Percentiles rank a stretch among this genome's conserved stretches.
phyloP scores from a whole-genome alignment of 257 asterid species.

The Capsicum rhomboideum region DNA sequence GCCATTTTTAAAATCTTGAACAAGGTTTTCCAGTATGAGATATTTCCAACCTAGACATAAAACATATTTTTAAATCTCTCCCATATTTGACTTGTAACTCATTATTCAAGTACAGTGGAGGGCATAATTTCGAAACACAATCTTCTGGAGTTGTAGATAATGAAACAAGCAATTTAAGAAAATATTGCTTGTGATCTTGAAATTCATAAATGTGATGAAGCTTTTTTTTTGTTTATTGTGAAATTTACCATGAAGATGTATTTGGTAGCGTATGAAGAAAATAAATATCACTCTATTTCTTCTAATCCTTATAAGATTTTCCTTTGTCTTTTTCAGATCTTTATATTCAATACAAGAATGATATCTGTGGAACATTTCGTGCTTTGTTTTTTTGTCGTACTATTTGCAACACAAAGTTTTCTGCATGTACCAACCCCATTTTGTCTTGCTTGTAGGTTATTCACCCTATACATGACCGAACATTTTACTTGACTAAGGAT shows the following conservation, averaged over 20 bases:
- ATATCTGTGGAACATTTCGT: background rate
- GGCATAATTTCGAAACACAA: background rate
- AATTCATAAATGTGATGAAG: background rate
- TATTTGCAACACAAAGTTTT: background rate
- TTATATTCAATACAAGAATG: background rate
- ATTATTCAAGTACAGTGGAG: background rate
- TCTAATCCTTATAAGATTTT: background rate
- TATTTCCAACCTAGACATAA: background rate
- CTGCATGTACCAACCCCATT: background rate
- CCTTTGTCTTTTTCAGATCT: background rate
- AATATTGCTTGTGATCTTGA: background rate
- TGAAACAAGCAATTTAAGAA: background rate
- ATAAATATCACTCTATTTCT: background rate
- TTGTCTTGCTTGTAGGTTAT: constrained; percentile 31
- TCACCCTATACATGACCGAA: constrained; percentile 84
- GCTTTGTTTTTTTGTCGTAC: background rate
- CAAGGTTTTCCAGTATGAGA: background rate
- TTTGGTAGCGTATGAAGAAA: background rate
- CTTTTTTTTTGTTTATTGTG: background rate
- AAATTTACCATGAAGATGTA: background rate
- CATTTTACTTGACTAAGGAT: constrained; percentile 65
- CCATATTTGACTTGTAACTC: background rate
- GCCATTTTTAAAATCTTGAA: too few species aligned
- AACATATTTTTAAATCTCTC: background rate
- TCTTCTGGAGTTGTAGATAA: background rate